Conservation (phyloP, 345 rosid species). For the Raphanus sativus region DNA sequence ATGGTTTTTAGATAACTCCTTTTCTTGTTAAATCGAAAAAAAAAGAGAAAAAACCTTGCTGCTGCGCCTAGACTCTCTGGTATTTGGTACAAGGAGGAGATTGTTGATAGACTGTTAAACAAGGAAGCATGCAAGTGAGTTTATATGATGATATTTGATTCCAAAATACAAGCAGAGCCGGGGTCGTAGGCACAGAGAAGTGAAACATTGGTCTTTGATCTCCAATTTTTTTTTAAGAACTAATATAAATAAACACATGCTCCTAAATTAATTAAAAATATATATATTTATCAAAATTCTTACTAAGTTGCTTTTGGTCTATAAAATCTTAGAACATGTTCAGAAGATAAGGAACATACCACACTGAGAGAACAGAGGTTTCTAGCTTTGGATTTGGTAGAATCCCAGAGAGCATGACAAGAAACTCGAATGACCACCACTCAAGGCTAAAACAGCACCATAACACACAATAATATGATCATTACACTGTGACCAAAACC, state of each 20-base stretch:
- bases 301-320: neutral
- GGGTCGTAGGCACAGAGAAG: neutral
- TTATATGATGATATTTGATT: neutral
- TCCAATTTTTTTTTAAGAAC: neutral
- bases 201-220: neutral
- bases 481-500: neutral
- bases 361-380: conserved; percentile 80
- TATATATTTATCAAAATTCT: too few relatives aligned
- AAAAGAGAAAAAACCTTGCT: too few relatives aligned
- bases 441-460: conserved; percentile 59
- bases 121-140: neutral
- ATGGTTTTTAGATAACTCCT: neutral
- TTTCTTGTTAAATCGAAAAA: neutral
- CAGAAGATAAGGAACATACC: conserved; percentile 46
- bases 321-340: neutral
- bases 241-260: neutral
- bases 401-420: conserved; percentile 74
- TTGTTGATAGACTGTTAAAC: neutral
- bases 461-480: neutral
- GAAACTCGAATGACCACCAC: conserved; percentile 95
- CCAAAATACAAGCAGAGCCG: neutral
- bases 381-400: conserved; percentile 84
- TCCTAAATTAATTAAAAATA: too few relatives aligned
- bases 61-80: too few relatives aligned
- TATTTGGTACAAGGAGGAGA: too few relatives aligned